These are phyloP conservation scores for Nitzschia sp. DNA, from an alignment of 108 stramenopile species.

Conservation along the genomic window DNA sequence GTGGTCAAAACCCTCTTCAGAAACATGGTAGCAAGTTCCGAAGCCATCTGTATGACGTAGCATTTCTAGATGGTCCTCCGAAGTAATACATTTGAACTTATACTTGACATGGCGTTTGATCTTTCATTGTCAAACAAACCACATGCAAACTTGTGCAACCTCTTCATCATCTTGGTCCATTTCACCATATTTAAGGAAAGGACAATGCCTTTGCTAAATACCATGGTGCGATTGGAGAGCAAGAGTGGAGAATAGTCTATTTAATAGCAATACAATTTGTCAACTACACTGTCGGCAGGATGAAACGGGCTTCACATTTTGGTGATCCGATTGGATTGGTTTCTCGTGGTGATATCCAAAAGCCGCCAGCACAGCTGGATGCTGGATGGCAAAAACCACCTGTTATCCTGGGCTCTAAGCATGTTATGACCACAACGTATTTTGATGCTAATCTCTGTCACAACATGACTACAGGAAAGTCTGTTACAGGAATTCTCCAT, in stretches of 20 bases:
- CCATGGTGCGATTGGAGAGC: neutral
- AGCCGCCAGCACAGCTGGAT: neutral
- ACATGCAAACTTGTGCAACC: neutral
- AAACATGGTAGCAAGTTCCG: neutral
- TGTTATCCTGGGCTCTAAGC: neutral
- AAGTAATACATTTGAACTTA: neutral
- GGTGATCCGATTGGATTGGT: neutral
- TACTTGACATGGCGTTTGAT: neutral
- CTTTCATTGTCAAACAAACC: neutral
- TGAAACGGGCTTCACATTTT: no score
- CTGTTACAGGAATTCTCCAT: no score
- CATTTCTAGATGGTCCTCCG: constrained; percentile 7
- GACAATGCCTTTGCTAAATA: neutral
- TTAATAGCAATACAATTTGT: neutral
- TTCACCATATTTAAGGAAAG: neutral
- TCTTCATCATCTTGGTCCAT: neutral
- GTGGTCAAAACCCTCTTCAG: neutral
- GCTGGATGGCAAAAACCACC: neutral
- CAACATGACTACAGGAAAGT: no score
- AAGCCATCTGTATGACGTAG: neutral
- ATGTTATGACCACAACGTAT: no score
- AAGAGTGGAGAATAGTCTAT: neutral
- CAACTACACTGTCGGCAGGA: neutral
- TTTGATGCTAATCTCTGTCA: no score
- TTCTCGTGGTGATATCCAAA: neutral